These are phyloP conservation scores for Paralagenidium karlingii DNA, from an alignment of 352 stramenopile species.

Conservation along the genomic window DNA sequence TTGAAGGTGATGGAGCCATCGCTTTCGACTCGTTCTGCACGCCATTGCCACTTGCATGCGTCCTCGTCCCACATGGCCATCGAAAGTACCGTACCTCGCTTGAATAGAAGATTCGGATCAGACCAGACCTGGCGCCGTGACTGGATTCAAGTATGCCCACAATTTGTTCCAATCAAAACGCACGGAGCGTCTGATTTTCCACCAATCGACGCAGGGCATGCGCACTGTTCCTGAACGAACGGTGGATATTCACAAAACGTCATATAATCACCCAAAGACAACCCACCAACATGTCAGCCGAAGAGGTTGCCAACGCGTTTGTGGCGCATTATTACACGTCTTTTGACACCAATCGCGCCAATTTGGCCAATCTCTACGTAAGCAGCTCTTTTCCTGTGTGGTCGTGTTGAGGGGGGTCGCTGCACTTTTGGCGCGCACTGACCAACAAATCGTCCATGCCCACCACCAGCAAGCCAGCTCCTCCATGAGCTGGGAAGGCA, in stretches of 20 bases:
- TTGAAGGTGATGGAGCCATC: no score
- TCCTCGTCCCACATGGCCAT: no score
- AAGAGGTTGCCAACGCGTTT: slow-evolving; percentile 78
- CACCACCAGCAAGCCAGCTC: slow-evolving; percentile 47
- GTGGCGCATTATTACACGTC: slow-evolving; percentile 82
- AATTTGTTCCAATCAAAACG: no score
- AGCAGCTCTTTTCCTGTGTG: slow-evolving; percentile 4
- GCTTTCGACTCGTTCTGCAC: no score
- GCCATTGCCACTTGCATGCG: no score
- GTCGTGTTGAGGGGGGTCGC: not conserved
- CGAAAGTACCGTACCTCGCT: no score
- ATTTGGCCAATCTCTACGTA: slow-evolving; percentile 68
- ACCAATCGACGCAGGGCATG: no score
- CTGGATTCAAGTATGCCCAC: not conserved
- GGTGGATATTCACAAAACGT: no score
- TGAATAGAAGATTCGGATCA: no score
- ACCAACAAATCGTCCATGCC: slow-evolving; percentile 1
- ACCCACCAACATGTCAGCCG: slow-evolving; percentile 63
- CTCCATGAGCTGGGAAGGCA: slow-evolving; percentile 70
- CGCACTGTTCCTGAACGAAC: no score
- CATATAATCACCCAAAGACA: no score
- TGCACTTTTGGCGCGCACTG: not conserved
- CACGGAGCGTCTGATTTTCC: no score
- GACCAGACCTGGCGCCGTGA: not conserved
- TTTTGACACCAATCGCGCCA: slow-evolving; percentile 72